These are phyloP conservation scores for Tetrahymena thermophila DNA, from an alignment of 73 alveolate species.

Conservation along the genomic window DNA sequence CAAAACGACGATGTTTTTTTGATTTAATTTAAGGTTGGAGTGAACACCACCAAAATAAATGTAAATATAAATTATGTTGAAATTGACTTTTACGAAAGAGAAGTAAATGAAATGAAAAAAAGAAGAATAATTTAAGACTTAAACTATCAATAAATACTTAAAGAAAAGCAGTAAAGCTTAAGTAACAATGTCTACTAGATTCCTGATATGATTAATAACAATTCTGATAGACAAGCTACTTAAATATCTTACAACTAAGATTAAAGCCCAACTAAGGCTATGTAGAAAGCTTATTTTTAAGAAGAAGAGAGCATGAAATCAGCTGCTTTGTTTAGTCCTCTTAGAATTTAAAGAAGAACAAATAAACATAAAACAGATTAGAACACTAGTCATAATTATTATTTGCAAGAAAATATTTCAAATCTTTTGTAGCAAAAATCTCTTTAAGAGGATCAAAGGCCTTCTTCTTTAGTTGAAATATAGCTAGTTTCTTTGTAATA, in stretches of 20 bases:
- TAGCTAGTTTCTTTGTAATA: not conserved
- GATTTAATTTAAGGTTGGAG: not conserved
- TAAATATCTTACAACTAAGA: not conserved
- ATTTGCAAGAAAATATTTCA: not conserved
- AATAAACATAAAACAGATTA: not conserved
- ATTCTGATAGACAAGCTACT: not conserved
- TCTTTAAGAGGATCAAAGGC: not conserved
- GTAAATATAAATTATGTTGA: not conserved
- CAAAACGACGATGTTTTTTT: not conserved
- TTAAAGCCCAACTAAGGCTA: not conserved
- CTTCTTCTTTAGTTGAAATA: not conserved
- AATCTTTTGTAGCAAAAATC: not conserved
- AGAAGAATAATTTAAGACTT: not conserved
- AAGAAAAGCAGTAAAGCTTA: not conserved
- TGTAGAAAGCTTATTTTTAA: not conserved
- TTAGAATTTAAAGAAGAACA: not conserved
- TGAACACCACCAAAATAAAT: not conserved
- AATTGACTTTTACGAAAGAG: not conserved
- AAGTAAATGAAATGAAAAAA: not conserved
- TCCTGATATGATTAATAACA: not conserved
- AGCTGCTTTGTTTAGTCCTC: not conserved
- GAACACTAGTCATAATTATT: not conserved
- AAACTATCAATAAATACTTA: not conserved
- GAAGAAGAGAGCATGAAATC: not conserved
- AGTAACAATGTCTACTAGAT: not conserved